A percentile compares a stretch with the other conserved stretches of the same genome.
Evolutionary conservation across 768 basidiomycete genomes (phyloP).

Genomic region (Pisolithus microcarpus): DNA sequence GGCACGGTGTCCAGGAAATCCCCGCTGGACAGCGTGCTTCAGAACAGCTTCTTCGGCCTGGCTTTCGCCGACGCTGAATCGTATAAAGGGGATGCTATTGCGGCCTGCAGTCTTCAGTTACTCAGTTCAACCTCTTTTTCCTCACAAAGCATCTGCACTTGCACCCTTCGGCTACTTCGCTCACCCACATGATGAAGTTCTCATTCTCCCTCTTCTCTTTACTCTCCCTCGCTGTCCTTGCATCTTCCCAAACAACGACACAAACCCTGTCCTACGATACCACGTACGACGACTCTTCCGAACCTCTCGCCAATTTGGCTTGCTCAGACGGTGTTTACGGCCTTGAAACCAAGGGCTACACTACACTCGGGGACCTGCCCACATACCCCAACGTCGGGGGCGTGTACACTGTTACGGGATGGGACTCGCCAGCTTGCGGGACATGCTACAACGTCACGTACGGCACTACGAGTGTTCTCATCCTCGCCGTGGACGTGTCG

Average conservation of each 20-base stretch:
- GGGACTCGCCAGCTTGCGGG: constrained; percentile 26
- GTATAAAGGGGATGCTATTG: too few relatives aligned
- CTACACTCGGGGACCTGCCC: constrained; percentile 27
- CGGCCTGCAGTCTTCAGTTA: too few relatives aligned
- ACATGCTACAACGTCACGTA: constrained; percentile 28
- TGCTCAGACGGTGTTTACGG: constrained; percentile 30
- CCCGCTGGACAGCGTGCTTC: too few relatives aligned
- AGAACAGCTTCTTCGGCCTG: too few relatives aligned
- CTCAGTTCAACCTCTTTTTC: too few relatives aligned
- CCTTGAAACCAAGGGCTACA: constrained; percentile 24
- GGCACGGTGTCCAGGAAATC: too few relatives aligned
- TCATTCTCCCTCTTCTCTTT: constrained; percentile 2
- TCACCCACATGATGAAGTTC: constrained; percentile 20
- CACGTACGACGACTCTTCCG: constrained; percentile 21
- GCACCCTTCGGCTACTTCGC: background rate
- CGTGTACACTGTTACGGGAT: constrained; percentile 24
- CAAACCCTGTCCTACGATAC: constrained; percentile 24
- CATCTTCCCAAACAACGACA: constrained; percentile 8
- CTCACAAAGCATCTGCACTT: background rate
- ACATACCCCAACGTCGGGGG: constrained; percentile 28
- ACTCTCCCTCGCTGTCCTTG: constrained; percentile 12
- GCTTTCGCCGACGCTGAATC: too few relatives aligned
- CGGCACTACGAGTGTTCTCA: constrained; percentile 8
- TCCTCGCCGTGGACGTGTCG: constrained; percentile 25
- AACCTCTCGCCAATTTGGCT: constrained; percentile 16